Percentiles rank a stretch among this genome's conserved stretches.
Evolutionary conservation across 2,329 filamentous ascomycete genomes (phyloP).

Genomic region (Metarhizium album): DNA sequence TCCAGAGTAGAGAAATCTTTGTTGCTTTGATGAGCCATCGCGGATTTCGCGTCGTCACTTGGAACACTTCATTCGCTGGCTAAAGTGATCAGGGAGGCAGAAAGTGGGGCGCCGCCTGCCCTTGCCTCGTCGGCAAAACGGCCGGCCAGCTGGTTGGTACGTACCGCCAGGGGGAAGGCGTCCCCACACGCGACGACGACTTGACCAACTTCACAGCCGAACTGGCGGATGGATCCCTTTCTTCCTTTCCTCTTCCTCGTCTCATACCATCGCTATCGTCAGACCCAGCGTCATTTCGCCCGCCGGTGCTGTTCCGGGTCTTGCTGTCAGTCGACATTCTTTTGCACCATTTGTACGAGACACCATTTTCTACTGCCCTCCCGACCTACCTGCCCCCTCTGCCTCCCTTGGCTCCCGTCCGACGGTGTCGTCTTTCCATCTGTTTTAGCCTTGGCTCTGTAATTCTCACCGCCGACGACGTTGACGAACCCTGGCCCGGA

Average conservation of each 20-base stretch:
- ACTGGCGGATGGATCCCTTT: background rate
- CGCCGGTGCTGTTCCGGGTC: background rate
- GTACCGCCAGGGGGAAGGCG: background rate
- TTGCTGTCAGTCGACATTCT: slow-evolving; percentile 2
- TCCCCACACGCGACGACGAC: too few species aligned
- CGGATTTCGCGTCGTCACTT: too few species aligned
- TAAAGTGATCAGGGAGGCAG: background rate
- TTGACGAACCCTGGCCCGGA: background rate
- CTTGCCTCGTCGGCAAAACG: background rate
- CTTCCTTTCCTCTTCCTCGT: background rate
- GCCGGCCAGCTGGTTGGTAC: too few species aligned
- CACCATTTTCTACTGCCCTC: background rate
- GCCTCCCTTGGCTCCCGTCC: background rate
- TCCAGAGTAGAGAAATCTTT: too few species aligned
- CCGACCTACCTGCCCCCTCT: background rate
- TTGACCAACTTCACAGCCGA: too few species aligned
- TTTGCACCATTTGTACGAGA: background rate
- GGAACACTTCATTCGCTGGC: background rate
- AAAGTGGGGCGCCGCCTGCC: background rate
- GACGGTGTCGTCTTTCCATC: background rate
- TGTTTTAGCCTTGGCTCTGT: background rate
- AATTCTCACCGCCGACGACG: background rate
- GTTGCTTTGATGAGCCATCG: too few species aligned
- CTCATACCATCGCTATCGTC: background rate
- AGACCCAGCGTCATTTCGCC: background rate